Base-by-base conservation (phyloP, 2,329 filamentous ascomycete species). In the Aspergillus alliaceus region DNA sequence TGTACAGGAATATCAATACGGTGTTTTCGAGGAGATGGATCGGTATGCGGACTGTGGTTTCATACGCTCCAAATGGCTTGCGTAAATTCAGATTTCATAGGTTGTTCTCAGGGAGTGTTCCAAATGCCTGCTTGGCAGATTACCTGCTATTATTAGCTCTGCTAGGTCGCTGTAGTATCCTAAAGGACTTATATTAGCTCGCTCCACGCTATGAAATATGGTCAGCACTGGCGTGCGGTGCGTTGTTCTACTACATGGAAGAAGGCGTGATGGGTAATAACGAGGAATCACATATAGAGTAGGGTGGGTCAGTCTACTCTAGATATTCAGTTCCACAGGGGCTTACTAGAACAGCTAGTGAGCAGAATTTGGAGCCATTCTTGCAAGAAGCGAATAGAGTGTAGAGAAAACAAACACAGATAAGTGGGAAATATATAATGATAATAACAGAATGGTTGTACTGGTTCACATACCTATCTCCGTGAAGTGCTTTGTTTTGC, bases 1-100 rank as follows among this genome's bases (percentile, higher is more conserved):
- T 15, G 48, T 65, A 11, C 71, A 75, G 59, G 74, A 77, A 58
- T 70, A 74, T 55, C 71, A 77, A 56, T 76, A 76, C 54, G 73
- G 72, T 8, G 63, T 66, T 39, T 71, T 73, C 44, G 68, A 77
- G 56, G 66, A 72, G 54, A 71, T 69, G 64, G 67, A 62, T 32
- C 62, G 65, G 34, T 66, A 64, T 55, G 57, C 64, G 22, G 61
- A 59, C 7, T 65, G 60, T 44, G 66, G 62, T 14, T 48, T 66
- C 29, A 18, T 56, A 14, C 14, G 39, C 12, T 24, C 27, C 47
- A 40, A 25, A 27, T 22, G 32, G 44, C 44, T 32, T 48, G n/a
- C 44, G 12, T 47, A 47, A 4, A 29, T 18, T 7, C 24, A 25
- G 20, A 6, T 14, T n/a, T 15, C 12, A 7, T 12, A n/a, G 14